These are phyloP conservation scores for Talaromyces sp. DNA, from an alignment of 2,329 filamentous ascomycete genomes.

Conservation along the genomic window DNA sequence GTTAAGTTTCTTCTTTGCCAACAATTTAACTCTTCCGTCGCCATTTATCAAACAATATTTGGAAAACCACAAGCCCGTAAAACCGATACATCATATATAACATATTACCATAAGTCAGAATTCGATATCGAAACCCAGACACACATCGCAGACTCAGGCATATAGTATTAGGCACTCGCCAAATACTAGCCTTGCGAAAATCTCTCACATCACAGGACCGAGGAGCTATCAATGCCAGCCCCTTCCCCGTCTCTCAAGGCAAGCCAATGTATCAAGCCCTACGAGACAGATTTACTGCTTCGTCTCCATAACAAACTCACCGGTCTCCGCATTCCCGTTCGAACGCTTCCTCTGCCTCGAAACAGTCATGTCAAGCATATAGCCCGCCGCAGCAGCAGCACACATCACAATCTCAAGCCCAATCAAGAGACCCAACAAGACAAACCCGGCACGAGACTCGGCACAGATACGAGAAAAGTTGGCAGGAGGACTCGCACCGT, in stretches of 20 bases:
- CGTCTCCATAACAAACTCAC: conserved; percentile 13
- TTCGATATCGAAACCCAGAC: background rate
- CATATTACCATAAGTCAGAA: background rate
- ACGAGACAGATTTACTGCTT: conserved; percentile 3
- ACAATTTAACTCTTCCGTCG: background rate
- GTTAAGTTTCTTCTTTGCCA: background rate
- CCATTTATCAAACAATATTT: background rate
- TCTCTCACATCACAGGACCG: background rate
- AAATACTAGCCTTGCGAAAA: background rate
- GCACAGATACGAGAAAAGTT: conserved; percentile 39
- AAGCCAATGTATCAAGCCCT: background rate
- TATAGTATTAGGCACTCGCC: background rate
- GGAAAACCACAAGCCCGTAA: background rate
- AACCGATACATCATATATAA: background rate
- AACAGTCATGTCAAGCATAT: conserved; percentile 32
- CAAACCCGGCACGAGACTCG: conserved; percentile 35
- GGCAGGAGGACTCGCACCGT: conserved; percentile 26
- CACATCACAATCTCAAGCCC: conserved; percentile 36
- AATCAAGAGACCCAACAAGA: conserved; percentile 33
- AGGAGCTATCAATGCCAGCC: background rate
- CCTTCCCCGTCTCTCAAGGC: background rate
- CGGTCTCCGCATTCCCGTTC: conserved; percentile 2
- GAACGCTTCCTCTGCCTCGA: conserved; percentile 24
- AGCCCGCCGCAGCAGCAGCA: conserved; percentile 27
- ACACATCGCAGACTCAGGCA: background rate